A percentile compares a stretch with the other conserved stretches of the same genome.
Conservation (phyloP, 192 early-diverging fungal genomes). For the Podila epicladia region DNA sequence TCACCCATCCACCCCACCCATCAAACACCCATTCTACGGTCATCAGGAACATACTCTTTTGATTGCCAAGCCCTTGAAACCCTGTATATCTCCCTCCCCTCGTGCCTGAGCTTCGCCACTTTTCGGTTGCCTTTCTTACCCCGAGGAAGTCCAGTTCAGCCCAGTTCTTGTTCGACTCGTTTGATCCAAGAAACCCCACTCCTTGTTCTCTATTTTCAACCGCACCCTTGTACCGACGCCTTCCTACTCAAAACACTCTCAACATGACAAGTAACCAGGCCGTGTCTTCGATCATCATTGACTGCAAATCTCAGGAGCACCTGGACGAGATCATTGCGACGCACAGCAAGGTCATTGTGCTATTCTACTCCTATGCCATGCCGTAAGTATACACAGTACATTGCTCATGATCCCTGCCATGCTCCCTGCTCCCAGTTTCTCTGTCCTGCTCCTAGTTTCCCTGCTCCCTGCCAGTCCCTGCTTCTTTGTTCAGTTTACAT, state of each 20-base stretch:
- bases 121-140: neutral
- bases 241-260: neutral
- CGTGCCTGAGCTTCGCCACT: too few relatives aligned
- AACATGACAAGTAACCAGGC: constrained; percentile 26
- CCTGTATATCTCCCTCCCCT: too few relatives aligned
- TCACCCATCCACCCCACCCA: too few relatives aligned
- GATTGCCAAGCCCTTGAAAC: too few relatives aligned
- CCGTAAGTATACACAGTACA: constrained; percentile 28
- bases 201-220: neutral
- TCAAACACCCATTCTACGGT: too few relatives aligned
- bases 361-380: constrained; percentile 50
- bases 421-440: too few relatives aligned
- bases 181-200: neutral
- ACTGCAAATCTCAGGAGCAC: constrained; percentile 40
- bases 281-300: constrained; percentile 36
- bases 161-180: neutral
- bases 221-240: neutral
- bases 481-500: too few relatives aligned
- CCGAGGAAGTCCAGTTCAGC: neutral
- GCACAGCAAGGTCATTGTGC: constrained; percentile 23
- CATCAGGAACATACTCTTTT: too few relatives aligned
- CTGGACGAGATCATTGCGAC: constrained; percentile 30
- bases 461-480: too few relatives aligned
- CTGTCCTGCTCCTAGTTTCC: neutral
- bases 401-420: neutral